Percentiles rank a stretch among this genome's conserved stretches.
These are phyloP conservation scores for Chlorella sorokiniana DNA, from an alignment of 139 green algal genomes.

Conservation along the genomic window DNA sequence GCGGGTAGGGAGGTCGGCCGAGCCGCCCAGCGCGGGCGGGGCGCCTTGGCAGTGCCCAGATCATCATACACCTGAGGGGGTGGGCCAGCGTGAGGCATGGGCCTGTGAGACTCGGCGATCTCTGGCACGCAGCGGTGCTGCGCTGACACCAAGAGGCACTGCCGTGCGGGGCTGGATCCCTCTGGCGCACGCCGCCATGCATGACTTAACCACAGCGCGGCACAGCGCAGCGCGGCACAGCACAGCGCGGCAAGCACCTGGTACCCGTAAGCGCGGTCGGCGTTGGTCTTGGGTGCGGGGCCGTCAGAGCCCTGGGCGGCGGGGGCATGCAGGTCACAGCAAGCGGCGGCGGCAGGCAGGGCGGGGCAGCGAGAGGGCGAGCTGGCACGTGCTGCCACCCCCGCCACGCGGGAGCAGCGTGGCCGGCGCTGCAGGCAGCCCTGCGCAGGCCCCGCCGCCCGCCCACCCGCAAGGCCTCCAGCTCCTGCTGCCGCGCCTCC, in stretches of 20 bases:
- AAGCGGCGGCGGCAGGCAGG: background rate
- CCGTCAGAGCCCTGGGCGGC: background rate
- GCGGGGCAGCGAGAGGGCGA: background rate
- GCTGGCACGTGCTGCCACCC: too few species aligned
- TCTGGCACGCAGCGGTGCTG: too few species aligned
- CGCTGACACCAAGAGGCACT: too few species aligned
- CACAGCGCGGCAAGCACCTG: background rate
- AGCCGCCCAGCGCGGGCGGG: conserved; percentile 1
- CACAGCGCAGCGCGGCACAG: background rate
- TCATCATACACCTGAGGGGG: conserved; percentile 4
- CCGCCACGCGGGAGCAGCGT: too few species aligned
- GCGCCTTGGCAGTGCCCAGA: background rate
- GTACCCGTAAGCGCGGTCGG: background rate
- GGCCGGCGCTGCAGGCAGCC: too few species aligned
- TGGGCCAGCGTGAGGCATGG: background rate
- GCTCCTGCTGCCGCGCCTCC: background rate
- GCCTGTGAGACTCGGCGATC: background rate
- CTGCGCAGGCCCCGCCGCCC: too few species aligned
- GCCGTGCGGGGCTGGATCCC: too few species aligned
- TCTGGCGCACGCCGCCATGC: too few species aligned
- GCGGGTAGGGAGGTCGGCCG: conserved; percentile 3
- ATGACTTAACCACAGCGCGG: background rate
- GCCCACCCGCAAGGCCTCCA: conserved; percentile 6
- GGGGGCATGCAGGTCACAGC: background rate
- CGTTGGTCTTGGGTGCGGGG: background rate